Base-by-base conservation (phyloP, 2,329 filamentous ascomycete genomes). In the Paradendryphiella salina region DNA sequence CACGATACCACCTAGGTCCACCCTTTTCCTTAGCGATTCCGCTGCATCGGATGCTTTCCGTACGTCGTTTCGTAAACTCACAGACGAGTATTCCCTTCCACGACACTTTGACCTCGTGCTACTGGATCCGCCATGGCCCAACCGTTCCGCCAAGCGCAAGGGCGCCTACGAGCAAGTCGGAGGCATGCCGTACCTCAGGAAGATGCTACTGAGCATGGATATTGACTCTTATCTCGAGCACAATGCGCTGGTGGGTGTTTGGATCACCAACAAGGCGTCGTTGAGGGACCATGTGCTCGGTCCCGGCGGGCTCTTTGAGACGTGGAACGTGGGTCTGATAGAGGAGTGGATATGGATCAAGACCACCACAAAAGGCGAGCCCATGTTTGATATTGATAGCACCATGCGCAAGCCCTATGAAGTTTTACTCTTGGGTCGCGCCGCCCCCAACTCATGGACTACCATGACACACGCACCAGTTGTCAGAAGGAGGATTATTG, bases 261-360 rank as follows among this genome's bases (percentile, higher is more conserved):
- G 89, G 89, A 79, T 91, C 48, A 93, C 89, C 41, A 93, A 93
- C 72, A 89, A 85, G 56, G 73, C 80, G 2, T 77, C 77, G 14
- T 66, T 83, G 11, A 75, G 82, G 17, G 76, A 84, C 2, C 72
- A 82, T 17, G 79, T 80, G 14, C 73, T 90, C 0, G 80, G 65
- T 35, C 76, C 78, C 0, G 69, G 75, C 1, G 85, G 85, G 1
- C 57, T 92, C 2, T 87, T 92, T 57, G 78, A 81, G 5, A 71
- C 76, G 28, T 90, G 87, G 87, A 85, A 83, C 18, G 73, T 93
- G 0, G 79, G 85, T 43, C 66, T 83, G 9, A 76, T 83, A 0
- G 82, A 85, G 40, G 87, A 92, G 66, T 93, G 89, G 88, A 79
- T 85, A 2, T 94, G 89, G 89, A 70, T 92, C 40, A 94, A 94